Evolutionary conservation across 139 green algal species (phyloP), one percentile per base, ranked within the genome.

Genomic region (Coccomyxa sp.): DNA sequence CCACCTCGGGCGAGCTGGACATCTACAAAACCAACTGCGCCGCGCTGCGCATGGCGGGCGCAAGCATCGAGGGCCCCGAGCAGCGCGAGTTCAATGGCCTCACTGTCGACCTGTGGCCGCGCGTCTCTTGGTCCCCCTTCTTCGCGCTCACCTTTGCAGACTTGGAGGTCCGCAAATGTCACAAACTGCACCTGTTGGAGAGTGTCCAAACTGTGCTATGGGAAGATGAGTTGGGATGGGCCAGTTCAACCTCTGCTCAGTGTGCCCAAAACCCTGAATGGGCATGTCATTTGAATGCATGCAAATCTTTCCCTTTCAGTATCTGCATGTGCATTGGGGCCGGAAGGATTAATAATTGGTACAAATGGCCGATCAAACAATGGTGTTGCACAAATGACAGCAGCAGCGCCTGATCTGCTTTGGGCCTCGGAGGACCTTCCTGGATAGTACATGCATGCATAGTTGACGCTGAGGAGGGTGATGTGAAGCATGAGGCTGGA

Each of bases 1-100:
- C 95, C 60, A 97, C 96, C 51, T 92, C 90, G 12, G 95, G 93
- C 67, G 94, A 95, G 88, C 77, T 97, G 87, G 93, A 97, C 85
- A 84, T 92, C n/a, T 96, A 97, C 86, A 74, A 82, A 18, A 83
- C 85, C 79, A 91, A 93, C 86, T 91, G 83, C 84, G 78, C 82
- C 90, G n/a, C 38, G 76, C 23, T 84, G 59, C 83, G 82, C 27
- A 76, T 85, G 63, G 31, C 91, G 30, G 89, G 88, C 10, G 86
- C 81, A 14, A 16, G 74, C 0, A 82, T 95, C 16, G 91, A 79
- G 3, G 88, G 78, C 12, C 92, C 92, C 7, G 51, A 23, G 27
- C 74, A 68, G 18, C 77, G 63, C 3, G 45, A 77, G 25, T 96
- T 92, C 82, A 93, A 91, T 80, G 89, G 87, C 13, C 79, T 96